A percentile compares a stretch with the other conserved stretches of the same genome.
These are phyloP conservation scores for Paraleonurus japonicus DNA, from an alignment of 257 asterid genomes.

Conservation along the genomic window DNA sequence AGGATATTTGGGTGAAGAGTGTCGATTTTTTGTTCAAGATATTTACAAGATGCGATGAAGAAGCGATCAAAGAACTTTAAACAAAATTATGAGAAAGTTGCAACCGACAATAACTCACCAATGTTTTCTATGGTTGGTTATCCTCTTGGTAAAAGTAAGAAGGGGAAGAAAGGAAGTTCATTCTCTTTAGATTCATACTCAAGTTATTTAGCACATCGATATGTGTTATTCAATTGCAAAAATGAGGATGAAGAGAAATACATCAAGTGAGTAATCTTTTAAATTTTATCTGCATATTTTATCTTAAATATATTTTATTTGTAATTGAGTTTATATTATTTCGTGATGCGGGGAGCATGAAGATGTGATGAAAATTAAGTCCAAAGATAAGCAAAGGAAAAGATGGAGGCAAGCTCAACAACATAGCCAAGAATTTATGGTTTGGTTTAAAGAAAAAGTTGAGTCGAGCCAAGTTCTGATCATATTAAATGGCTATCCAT, in stretches of 20 bases:
- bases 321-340: no score
- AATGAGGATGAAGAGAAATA: neutral
- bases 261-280: neutral
- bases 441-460: no score
- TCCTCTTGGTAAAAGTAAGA: constrained; percentile 2
- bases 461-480: no score
- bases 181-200: neutral
- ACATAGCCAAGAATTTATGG: no score
- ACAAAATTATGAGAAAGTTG: neutral
- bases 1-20: constrained; percentile 10
- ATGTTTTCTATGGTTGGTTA: neutral
- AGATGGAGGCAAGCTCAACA: no score
- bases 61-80: neutral
- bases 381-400: no score
- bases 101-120: neutral
- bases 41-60: neutral
- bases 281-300: neutral
- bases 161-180: neutral
- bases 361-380: no score
- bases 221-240: constrained; percentile 6
- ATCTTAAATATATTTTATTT: neutral
- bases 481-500: no score
- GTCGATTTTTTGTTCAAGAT: neutral
- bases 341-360: no score
- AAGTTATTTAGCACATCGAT: neutral